phyloP scores from a whole-genome alignment of 208 protist species.

The Leishmania guyanensis region DNA sequence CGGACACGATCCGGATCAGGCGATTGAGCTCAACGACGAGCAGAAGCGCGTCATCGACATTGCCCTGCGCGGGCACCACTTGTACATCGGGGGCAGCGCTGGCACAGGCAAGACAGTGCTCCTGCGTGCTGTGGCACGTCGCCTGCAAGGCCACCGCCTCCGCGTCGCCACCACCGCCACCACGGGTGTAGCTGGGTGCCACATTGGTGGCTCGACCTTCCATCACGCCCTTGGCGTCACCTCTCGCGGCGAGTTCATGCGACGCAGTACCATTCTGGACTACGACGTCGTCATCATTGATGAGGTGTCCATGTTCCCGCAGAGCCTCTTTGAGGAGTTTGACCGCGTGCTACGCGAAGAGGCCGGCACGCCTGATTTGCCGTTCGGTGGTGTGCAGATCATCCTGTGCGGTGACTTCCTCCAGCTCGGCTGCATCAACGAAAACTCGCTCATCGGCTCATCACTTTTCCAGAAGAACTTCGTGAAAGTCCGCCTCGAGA shows the following conservation, averaged over 20 bases:
- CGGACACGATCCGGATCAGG: conserved; percentile 28
- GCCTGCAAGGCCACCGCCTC: conserved; percentile 75
- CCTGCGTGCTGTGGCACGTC: conserved; percentile 67
- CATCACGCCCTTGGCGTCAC: conserved; percentile 89
- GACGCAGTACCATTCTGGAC: conserved; percentile 68
- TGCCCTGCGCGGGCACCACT: conserved; percentile 77
- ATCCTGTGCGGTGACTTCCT: conserved; percentile 94
- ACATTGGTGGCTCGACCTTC: conserved; percentile 92
- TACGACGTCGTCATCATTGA: conserved; percentile 94
- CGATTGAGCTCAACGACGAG: conserved; percentile 81
- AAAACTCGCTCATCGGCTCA: conserved; percentile 75
- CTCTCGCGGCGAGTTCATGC: conserved; percentile 76
- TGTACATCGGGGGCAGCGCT: conserved; percentile 90
- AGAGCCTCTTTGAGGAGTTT: conserved; percentile 88
- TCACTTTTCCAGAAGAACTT: conserved; percentile 72
- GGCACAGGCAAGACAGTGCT: conserved; percentile 91
- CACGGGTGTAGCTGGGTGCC: conserved; percentile 88
- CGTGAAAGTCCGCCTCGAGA: conserved; percentile 77
- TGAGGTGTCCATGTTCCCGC: conserved; percentile 91
- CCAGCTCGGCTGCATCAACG: conserved; percentile 90
- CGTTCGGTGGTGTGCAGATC: conserved; percentile 93
- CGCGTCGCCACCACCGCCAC: conserved; percentile 91
- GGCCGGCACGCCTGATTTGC: conserved; percentile 80
- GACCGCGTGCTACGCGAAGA: conserved; percentile 81
- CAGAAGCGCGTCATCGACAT: conserved; percentile 87